Evolutionary conservation across 1,284 basidiomycete species (phyloP).

Genomic region (Trichosporon sp.): DNA sequence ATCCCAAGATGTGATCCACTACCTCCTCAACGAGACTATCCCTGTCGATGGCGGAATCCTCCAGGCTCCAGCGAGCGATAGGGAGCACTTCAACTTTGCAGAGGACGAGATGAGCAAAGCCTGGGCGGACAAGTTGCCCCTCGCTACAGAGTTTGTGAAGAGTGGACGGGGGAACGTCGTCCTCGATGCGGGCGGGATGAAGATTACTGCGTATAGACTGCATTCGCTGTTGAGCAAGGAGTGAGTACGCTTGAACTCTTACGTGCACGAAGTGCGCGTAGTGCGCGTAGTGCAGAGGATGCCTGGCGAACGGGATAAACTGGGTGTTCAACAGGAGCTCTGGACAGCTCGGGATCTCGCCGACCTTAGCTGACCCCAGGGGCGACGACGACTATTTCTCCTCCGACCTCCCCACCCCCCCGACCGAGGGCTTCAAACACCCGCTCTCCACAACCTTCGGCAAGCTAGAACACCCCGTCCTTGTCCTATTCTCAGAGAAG

Average conservation of each 20-base stretch:
- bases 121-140: constrained; percentile 19
- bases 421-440: constrained; percentile 9
- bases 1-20: constrained; percentile 46
- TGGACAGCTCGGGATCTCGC: too few species aligned
- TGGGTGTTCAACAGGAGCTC: too few species aligned
- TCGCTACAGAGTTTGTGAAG: constrained; percentile 29
- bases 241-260: too few species aligned
- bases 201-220: constrained; percentile 38
- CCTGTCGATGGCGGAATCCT: constrained; percentile 41
- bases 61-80: constrained; percentile 47
- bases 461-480: constrained; percentile 29
- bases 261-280: too few species aligned
- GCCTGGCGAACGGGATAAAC: too few species aligned
- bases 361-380: background rate
- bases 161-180: constrained; percentile 29
- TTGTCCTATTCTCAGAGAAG: constrained; percentile 38
- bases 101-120: constrained; percentile 9
- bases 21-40: constrained; percentile 23
- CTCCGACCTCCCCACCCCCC: constrained; percentile 32
- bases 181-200: constrained; percentile 24
- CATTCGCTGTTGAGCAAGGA: constrained; percentile 27
- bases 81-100: constrained; percentile 30
- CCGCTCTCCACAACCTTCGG: constrained; percentile 32
- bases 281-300: too few species aligned
- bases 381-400: constrained; percentile 47